Conservation (phyloP, 345 rosid species). For the Euphorbia tirucalli region DNA sequence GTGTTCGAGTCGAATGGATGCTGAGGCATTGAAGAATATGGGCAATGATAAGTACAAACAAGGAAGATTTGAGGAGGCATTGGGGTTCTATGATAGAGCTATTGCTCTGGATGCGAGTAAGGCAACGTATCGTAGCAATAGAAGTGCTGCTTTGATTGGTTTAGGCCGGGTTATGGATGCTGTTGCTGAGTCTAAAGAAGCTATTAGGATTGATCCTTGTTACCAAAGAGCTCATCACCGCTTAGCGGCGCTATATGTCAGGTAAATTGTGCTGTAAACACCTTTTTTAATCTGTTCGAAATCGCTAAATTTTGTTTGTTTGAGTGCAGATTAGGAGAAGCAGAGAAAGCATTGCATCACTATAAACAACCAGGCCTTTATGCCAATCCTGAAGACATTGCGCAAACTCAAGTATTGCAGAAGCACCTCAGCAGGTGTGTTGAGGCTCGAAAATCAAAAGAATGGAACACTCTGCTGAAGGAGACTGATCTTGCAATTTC, state of each 20-base stretch:
- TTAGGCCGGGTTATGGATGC: conserved; percentile 78
- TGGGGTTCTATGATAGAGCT: conserved; percentile 69
- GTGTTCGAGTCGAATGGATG: conserved; percentile 37
- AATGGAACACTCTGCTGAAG: conserved; percentile 49
- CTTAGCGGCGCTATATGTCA: conserved; percentile 53
- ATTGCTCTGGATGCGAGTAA: conserved; percentile 59
- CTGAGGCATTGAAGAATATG: conserved; percentile 59
- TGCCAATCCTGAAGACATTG: conserved; percentile 35
- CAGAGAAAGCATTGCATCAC: conserved; percentile 56
- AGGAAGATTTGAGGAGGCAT: conserved; percentile 71
- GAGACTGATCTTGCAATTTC: conserved; percentile 43
- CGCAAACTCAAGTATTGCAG: conserved; percentile 44
- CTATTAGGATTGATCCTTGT: conserved; percentile 59
- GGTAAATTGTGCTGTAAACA: conserved; percentile 46
- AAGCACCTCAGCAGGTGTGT: conserved; percentile 41
- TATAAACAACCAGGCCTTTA: conserved; percentile 42
- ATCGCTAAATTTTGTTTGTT: not conserved
- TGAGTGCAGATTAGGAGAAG: conserved; percentile 58
- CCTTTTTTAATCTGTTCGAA: not conserved
- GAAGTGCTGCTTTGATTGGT: conserved; percentile 80
- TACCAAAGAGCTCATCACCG: conserved; percentile 70
- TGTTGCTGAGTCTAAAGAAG: conserved; percentile 66
- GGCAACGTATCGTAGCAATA: conserved; percentile 73
- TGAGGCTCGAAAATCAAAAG: conserved; percentile 40
- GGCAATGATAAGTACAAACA: conserved; percentile 80